Percentiles rank a stretch among this genome's conserved stretches.
Conservation (phyloP, 495 filamentous ascomycete species). For the Pyrenula aspistea region DNA sequence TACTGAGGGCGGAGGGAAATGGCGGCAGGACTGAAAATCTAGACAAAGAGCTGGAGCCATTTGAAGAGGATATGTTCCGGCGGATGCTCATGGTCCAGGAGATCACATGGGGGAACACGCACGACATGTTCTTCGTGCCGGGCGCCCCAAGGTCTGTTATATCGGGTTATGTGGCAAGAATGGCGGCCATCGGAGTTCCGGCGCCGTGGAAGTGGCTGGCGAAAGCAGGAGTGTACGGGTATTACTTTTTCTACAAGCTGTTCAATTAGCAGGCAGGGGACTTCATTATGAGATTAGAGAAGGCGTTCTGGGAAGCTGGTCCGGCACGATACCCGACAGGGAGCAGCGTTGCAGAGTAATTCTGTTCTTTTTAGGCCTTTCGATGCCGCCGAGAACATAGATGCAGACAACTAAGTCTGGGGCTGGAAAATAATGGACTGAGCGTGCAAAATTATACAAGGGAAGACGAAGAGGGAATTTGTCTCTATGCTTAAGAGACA, state of each 20-base stretch:
- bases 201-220: neutral
- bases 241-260: neutral
- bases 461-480: too few relatives aligned
- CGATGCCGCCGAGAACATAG: too few relatives aligned
- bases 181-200: neutral
- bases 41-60: conserved; percentile 6
- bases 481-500: too few relatives aligned
- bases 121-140: conserved; percentile 12
- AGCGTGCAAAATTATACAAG: too few relatives aligned
- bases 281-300: too few relatives aligned
- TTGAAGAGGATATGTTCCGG: conserved; percentile 14
- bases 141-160: conserved; percentile 12
- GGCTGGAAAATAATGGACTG: too few relatives aligned
- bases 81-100: conserved; percentile 6
- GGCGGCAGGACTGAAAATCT: conserved; percentile 1
- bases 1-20: neutral
- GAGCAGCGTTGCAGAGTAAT: too few relatives aligned
- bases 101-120: conserved; percentile 12
- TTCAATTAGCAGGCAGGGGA: too few relatives aligned
- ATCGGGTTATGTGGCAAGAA: conserved; percentile 10
- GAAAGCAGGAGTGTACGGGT: neutral
- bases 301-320: too few relatives aligned
- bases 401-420: too few relatives aligned
- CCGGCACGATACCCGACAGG: too few relatives aligned
- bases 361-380: too few relatives aligned